Evolutionary conservation across 2,329 filamentous ascomycete genomes (phyloP).

Genomic region (Didymella glomerata): DNA sequence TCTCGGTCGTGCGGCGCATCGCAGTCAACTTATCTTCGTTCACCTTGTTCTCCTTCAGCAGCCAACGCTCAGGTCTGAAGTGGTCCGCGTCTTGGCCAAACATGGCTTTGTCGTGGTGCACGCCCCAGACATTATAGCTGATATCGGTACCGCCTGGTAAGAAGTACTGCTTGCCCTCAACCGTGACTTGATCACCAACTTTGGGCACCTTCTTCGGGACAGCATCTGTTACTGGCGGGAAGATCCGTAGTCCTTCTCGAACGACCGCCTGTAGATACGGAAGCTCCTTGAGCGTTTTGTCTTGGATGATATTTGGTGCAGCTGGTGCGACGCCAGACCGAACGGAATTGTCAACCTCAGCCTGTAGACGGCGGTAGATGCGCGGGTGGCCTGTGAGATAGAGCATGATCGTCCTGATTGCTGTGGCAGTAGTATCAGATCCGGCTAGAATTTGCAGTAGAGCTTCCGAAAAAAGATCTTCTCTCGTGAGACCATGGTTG

Average conservation of each 20-base stretch:
- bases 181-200: constrained; percentile 36
- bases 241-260: constrained; percentile 53
- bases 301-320: constrained; percentile 55
- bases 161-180: constrained; percentile 31
- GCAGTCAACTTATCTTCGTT: constrained; percentile 20
- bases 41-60: constrained; percentile 34
- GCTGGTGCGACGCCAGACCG: constrained; percentile 23
- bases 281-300: constrained; percentile 50
- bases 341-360: constrained; percentile 55
- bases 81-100: constrained; percentile 52
- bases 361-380: constrained; percentile 55
- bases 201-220: constrained; percentile 38
- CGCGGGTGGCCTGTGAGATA: constrained; percentile 59
- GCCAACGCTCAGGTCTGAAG: constrained; percentile 60
- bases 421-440: constrained; percentile 65
- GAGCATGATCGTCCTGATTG: constrained; percentile 61
- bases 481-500: constrained; percentile 52
- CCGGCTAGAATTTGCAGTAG: constrained; percentile 61
- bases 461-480: constrained; percentile 52
- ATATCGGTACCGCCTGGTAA: constrained; percentile 42
- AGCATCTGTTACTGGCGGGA: constrained; percentile 47
- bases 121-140: constrained; percentile 34
- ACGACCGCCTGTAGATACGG: constrained; percentile 58
- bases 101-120: constrained; percentile 34
- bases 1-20: constrained; percentile 40